phyloP scores from a whole-genome alignment of 352 stramenopile genomes.

The Phytopythium oedochilum region DNA sequence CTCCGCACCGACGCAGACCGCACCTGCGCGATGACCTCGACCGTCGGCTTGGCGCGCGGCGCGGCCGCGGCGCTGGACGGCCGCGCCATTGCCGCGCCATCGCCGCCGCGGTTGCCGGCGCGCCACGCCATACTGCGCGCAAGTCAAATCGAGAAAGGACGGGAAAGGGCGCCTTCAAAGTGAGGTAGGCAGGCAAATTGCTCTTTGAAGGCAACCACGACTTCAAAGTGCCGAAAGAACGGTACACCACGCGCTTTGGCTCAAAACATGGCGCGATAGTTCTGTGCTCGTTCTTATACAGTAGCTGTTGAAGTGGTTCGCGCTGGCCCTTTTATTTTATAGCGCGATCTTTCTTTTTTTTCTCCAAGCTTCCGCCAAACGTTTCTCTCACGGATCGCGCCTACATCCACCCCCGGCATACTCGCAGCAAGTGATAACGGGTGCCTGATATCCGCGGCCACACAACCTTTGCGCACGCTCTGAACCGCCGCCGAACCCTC shows the following conservation, averaged over 20 bases:
- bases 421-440: neutral
- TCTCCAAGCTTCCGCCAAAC: neutral
- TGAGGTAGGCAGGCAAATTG: neutral
- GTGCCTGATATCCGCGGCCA: too few species aligned
- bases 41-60: slow-evolving; percentile 47
- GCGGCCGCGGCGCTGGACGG: slow-evolving; percentile 7
- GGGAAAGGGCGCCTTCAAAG: neutral
- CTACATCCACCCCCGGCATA: too few species aligned
- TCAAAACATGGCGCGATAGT: too few species aligned
- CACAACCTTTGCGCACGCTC: too few species aligned
- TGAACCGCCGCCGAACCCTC: neutral
- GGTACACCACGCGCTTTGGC: too few species aligned
- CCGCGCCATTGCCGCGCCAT: too few species aligned
- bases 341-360: neutral
- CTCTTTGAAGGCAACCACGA: neutral
- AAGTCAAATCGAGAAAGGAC: neutral
- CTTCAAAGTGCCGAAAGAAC: neutral
- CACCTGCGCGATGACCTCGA: slow-evolving; percentile 62
- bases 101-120: too few species aligned
- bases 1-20: neutral
- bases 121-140: slow-evolving; percentile 20
- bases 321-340: neutral
- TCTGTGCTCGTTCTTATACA: neutral
- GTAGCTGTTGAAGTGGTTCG: neutral
- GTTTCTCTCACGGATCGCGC: neutral